Evolutionary conservation across 75 land plant species (phyloP).

Genomic region (Picea glauca): DNA sequence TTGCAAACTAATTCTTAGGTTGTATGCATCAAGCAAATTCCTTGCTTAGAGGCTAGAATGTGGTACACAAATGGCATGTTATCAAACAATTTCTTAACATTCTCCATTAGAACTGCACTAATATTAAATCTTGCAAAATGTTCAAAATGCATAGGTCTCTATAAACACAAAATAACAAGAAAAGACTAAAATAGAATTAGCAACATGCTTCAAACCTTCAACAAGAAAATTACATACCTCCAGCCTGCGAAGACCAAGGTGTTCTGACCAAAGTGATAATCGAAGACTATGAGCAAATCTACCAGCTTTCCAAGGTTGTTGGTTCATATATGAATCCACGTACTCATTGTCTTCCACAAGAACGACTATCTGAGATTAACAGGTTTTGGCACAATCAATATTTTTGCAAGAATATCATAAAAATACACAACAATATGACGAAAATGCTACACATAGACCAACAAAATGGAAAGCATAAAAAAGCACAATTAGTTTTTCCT

Average conservation of each 20-base stretch:
- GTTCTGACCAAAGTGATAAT: conserved; percentile 90
- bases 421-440: neutral
- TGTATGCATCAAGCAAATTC: neutral
- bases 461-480: neutral
- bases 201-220: too few species aligned
- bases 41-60: neutral
- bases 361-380: conserved; percentile 60
- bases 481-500: too few species aligned
- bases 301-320: conserved; percentile 90
- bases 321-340: conserved; percentile 77
- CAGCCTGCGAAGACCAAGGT: conserved; percentile 69
- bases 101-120: neutral
- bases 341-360: conserved; percentile 87
- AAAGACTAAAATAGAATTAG: neutral
- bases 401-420: too few species aligned
- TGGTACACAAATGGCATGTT: neutral
- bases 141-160: neutral
- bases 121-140: neutral
- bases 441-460: neutral
- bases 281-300: conserved; percentile 82
- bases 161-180: neutral
- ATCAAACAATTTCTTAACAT: neutral
- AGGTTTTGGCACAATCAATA: too few species aligned
- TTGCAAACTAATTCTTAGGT: neutral
- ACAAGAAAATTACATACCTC: conserved; percentile 40